Percentiles rank a stretch among this genome's conserved stretches.
phyloP scores from a whole-genome alignment of 805 yeast genomes.

The Candida morakotiae region DNA sequence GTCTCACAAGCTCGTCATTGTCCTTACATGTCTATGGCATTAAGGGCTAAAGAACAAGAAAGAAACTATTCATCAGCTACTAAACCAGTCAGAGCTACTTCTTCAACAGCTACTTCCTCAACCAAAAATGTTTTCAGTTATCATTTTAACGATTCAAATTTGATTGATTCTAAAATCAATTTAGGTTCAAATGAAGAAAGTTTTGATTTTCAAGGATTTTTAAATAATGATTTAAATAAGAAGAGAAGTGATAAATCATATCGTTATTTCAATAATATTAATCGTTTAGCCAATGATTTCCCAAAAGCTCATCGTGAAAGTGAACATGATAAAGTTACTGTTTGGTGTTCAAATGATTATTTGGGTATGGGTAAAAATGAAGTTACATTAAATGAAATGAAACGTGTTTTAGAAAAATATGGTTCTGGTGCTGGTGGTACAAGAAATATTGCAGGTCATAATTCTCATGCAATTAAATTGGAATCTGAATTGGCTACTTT shows the following conservation, averaged over 20 bases:
- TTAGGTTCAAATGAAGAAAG: slow-evolving; percentile 44
- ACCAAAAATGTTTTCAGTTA: slow-evolving; percentile 28
- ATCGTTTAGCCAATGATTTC: slow-evolving; percentile 89
- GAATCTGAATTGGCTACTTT: slow-evolving; percentile 86
- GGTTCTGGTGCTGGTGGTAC: slow-evolving; percentile 99
- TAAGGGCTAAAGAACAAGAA: slow-evolving; percentile 38
- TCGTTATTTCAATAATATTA: slow-evolving; percentile 94
- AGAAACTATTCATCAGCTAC: slow-evolving; percentile 47
- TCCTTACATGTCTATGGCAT: slow-evolving; percentile 88
- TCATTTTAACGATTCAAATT: slow-evolving; percentile 23
- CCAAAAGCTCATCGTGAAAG: slow-evolving; percentile 84
- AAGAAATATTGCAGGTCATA: slow-evolving; percentile 97
- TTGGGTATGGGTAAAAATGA: slow-evolving; percentile 89
- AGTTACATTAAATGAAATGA: slow-evolving; percentile 72
- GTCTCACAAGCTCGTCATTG: slow-evolving; percentile 64
- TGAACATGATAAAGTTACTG: slow-evolving; percentile 84
- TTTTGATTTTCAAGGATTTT: slow-evolving; percentile 71
- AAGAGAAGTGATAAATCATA: slow-evolving; percentile 89
- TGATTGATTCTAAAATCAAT: slow-evolving; percentile 21
- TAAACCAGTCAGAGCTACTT: slow-evolving; percentile 28
- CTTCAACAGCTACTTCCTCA: slow-evolving; percentile 41
- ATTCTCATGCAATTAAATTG: slow-evolving; percentile 78
- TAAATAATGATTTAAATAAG: slow-evolving; percentile 60
- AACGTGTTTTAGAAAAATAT: slow-evolving; percentile 73
- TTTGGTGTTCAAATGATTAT: slow-evolving; percentile 99